Evolutionary conservation across 225 moss, liverwort and hornwort genomes (phyloP), one percentile per base, ranked within the genome.

Genomic region (Ulota crispa): DNA sequence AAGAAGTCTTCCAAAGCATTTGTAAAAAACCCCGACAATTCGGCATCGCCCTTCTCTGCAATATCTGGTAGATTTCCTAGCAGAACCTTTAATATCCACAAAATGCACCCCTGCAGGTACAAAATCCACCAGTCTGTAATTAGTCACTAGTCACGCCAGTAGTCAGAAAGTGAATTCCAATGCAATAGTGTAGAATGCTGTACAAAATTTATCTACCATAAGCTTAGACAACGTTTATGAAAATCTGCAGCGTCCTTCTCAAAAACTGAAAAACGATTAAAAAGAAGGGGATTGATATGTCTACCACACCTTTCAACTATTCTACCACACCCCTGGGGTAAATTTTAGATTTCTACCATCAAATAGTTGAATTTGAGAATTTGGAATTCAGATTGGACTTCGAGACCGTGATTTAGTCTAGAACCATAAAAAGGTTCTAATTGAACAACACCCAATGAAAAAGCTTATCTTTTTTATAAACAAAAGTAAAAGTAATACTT

Each of bases 61-160:
- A 63, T 50, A 66, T 78, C 86, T 53, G 81, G 64, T 59, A 79
- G 50, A 66, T 84, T 94, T 54, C 94, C 95, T n/a, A 90, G 77
- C 77, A 95, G 82, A 39, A 95, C 95, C 89, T 95, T 95, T 36
- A 97, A 72, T 45, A 93, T 74, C 95, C 95, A 97, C 81, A 88
- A 84, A 73, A 76, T 71, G 61, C 92, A 88, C 39, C 82, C 88
- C 88, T 95, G 92, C 63, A 76, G 75, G 64, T 7, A 41, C 15
- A 78, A 54, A 52, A 71, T 2, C 4, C 57, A 57, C 42, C 77
- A 56, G 10, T n/a, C 59, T 2, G 37, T 52, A 37, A 78, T 57
- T 24, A 57, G 14, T 47, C 62, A 67, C 64, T 65, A 37, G 9
- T 37, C 37, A 82, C 18, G 13, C 7, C 31, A 60, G 7, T 14